Evolutionary conservation across 352 stramenopile genomes (phyloP).

Genomic region (Pythium utonaiense): DNA sequence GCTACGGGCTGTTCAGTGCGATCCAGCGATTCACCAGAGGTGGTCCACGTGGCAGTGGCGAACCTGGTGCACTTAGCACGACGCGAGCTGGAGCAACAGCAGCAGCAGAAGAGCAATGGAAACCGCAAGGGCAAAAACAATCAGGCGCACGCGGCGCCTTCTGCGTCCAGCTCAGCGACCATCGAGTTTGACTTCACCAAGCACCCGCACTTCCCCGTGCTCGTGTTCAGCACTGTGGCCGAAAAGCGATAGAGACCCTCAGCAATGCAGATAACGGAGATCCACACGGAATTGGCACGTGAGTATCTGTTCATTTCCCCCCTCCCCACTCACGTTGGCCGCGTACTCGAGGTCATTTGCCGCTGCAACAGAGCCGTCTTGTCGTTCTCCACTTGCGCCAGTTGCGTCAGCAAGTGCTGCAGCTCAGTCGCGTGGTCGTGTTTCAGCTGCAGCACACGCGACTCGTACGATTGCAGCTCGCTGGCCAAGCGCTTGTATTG

Average conservation of each 20-base stretch:
- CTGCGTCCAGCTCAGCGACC: background rate
- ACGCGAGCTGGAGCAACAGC: constrained; percentile 30
- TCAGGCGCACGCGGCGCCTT: background rate
- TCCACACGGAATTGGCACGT: background rate
- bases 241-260: constrained; percentile 18
- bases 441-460: constrained; percentile 47
- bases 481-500: constrained; percentile 52
- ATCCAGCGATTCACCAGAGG: constrained; percentile 41
- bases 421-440: constrained; percentile 55
- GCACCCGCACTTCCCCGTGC: constrained; percentile 67
- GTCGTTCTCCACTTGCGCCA: constrained; percentile 60
- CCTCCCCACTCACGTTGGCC: constrained; percentile 15
- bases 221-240: constrained; percentile 29
- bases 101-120: constrained; percentile 9
- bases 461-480: constrained; percentile 41
- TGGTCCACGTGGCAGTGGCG: constrained; percentile 58
- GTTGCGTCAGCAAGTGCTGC: constrained; percentile 59
- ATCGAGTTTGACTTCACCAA: constrained; percentile 51
- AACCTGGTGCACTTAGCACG: constrained; percentile 62
- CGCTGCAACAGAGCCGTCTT: constrained; percentile 63
- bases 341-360: constrained; percentile 10
- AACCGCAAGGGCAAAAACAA: constrained; percentile 1
- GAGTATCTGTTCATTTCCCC: background rate
- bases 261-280: background rate
- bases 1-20: constrained; percentile 23